These are phyloP conservation scores for Chrysoporthe deuterocubensis DNA, from an alignment of 2,329 filamentous ascomycete genomes.

Conservation along the genomic window DNA sequence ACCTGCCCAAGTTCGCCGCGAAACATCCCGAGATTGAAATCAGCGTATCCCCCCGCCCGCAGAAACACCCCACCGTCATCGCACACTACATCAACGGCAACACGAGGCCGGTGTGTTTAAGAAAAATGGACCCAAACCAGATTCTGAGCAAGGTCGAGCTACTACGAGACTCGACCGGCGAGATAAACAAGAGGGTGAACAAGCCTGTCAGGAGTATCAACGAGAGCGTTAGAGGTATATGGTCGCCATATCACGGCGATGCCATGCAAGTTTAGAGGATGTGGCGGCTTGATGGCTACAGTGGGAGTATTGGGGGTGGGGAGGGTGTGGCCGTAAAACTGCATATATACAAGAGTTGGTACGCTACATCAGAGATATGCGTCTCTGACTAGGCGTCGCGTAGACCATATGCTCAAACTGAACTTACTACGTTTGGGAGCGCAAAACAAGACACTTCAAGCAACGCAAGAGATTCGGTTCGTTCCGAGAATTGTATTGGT, in stretches of 20 bases:
- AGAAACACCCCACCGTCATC: conserved; percentile 84
- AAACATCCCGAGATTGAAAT: conserved; percentile 90
- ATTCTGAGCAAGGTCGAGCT: conserved; percentile 79
- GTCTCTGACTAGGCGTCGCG: background rate
- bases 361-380: background rate
- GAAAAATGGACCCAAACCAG: conserved; percentile 80
- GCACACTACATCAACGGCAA: conserved; percentile 93
- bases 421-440: background rate
- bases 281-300: background rate
- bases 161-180: conserved; percentile 74
- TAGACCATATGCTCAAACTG: conserved; percentile 15
- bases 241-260: conserved; percentile 71
- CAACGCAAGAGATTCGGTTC: background rate
- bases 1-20: conserved; percentile 77
- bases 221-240: conserved; percentile 70
- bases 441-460: background rate
- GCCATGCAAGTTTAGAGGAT: conserved; percentile 54
- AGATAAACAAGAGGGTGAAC: conserved; percentile 68
- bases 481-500: conserved; percentile 9
- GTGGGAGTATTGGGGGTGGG: background rate
- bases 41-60: conserved; percentile 85
- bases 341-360: conserved; percentile 8
- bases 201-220: conserved; percentile 69
- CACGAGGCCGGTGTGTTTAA: conserved; percentile 84
- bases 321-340: background rate